These are phyloP conservation scores for Cephaloascus albidus DNA, from an alignment of 805 yeast species.

Conservation along the genomic window DNA sequence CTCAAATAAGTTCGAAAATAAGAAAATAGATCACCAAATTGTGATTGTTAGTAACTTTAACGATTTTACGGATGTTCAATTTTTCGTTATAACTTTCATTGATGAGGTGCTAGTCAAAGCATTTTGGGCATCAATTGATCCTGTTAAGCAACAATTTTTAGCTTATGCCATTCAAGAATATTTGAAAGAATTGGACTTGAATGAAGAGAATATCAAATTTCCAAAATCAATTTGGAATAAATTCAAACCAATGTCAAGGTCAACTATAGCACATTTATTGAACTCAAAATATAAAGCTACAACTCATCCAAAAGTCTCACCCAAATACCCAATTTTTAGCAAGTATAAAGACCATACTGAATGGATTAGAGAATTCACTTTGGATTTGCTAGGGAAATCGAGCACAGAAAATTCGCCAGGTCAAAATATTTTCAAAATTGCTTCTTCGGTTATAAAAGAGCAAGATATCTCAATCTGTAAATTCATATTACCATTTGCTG, in stretches of 20 bases:
- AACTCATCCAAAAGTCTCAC: conserved; percentile 31
- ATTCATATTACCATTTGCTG: conserved; percentile 69
- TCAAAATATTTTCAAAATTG: conserved; percentile 46
- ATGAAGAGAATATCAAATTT: conserved; percentile 6
- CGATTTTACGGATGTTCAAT: conserved; percentile 50
- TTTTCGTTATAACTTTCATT: conserved; percentile 56
- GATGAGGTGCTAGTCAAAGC: conserved; percentile 69
- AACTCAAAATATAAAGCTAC: conserved; percentile 61
- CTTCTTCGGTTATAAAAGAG: conserved; percentile 55
- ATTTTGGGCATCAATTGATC: conserved; percentile 86
- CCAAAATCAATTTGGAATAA: conserved; percentile 40
- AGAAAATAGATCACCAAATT: conserved; percentile 28
- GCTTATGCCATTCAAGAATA: conserved; percentile 89
- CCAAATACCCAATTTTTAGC: conserved; percentile 55
- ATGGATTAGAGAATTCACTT: conserved; percentile 69
- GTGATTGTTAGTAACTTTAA: conserved; percentile 55
- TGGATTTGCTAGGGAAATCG: conserved; percentile 47
- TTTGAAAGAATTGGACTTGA: conserved; percentile 50
- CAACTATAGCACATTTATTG: conserved; percentile 68
- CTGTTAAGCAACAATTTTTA: conserved; percentile 70
- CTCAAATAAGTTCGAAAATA: conserved; percentile 41
- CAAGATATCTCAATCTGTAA: conserved; percentile 64
- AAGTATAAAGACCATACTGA: conserved; percentile 43
- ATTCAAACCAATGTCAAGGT: conserved; percentile 56
- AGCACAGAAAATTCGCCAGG: neutral